Evolutionary conservation across 192 early-diverging fungal genomes (phyloP).

Genomic region (Backusella westeae): DNA sequence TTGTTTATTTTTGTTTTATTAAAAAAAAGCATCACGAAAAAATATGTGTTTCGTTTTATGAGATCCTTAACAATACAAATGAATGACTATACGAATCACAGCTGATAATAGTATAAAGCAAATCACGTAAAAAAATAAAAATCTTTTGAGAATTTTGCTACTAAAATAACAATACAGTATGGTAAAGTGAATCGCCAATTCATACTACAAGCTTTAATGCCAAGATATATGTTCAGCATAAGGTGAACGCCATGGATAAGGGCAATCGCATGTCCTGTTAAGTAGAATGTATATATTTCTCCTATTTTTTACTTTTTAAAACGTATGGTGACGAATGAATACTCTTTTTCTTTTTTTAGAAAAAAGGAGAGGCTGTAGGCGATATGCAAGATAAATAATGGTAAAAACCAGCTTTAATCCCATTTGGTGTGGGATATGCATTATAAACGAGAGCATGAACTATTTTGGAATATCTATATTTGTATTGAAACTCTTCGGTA

Average conservation of each 20-base stretch:
- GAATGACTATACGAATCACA: not conserved
- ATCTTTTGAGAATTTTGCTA: not conserved
- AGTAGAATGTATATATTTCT: not conserved
- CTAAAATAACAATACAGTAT: not conserved
- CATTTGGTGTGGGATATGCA: not conserved
- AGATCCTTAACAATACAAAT: not conserved
- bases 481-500: not conserved
- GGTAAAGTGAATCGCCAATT: not conserved
- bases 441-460: not conserved
- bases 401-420: not conserved
- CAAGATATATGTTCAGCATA: not conserved
- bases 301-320: not conserved
- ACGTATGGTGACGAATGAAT: not conserved
- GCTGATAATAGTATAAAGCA: not conserved
- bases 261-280: not conserved
- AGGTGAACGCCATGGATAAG: not conserved
- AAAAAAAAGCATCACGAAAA: not conserved
- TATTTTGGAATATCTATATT: not conserved
- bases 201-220: not conserved
- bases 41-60: not conserved
- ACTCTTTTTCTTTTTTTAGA: not conserved
- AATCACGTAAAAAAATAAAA: not conserved
- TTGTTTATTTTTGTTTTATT: no score
- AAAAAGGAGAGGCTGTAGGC: not conserved
- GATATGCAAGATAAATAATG: not conserved